Evolutionary conservation across 1,139 yeast genomes (phyloP), one percentile per base, ranked within the genome.

Genomic region (Saccharomyces hybrid): DNA sequence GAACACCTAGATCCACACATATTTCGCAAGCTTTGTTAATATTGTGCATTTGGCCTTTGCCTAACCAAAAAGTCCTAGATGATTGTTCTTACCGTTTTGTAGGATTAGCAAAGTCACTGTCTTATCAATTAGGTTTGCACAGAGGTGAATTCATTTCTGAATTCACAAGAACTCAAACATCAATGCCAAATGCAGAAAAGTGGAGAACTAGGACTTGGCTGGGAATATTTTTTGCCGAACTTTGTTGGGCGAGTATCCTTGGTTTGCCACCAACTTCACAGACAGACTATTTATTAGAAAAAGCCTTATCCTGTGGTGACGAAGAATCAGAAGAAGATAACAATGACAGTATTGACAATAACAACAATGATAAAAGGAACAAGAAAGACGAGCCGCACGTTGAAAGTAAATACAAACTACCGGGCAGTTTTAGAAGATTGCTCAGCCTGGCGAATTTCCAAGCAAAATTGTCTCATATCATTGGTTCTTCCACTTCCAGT

Each of bases 151-250:
- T 90, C 66, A 88, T 90, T 61, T 84, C 86, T 60, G 98, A 91
- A 66, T 91, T 91, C 63, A 85, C 95, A 9, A 78, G 98, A 63
- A 88, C 93, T 28, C 98, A 91, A 68, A 95, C 88, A 3, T 81
- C 88, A 46, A 76, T 90, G 67, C 95, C 95, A 0, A 90, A 90
- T 70, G 93, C 97, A 3, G 97, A 89, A 62, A 84, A 84, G 67
- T 91, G 97, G 97, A 78, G 98, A 69, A 89, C 97, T 0, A 77
- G 97, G 60, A 83, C 96, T 1, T 91, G 97, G 97, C 74, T 89
- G 38, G 90, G 95, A 0, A 85, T 88, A 3, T 91, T 88, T 69
- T 86, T 90, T 66, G 79, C 88, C 55, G 97, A 90, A 67, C 95
- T 89, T 62, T 87, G 90, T 65, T 88, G 96, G 95, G 86, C 95